Evolutionary conservation across 306 rosid species (phyloP).

Genomic region (Astragalus glycyphyllos): DNA sequence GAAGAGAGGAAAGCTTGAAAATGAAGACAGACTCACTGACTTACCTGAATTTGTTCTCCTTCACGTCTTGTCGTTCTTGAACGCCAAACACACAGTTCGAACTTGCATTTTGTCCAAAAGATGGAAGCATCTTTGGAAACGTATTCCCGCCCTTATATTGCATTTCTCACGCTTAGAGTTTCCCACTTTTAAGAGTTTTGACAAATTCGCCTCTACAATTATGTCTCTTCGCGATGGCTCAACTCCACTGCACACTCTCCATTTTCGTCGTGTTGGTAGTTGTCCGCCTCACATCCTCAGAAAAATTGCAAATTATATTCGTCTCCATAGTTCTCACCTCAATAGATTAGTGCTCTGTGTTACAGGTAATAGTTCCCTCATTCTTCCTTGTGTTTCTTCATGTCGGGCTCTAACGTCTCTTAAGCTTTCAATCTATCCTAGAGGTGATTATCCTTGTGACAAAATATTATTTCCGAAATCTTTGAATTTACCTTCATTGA

Average conservation of each 20-base stretch:
- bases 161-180: not conserved
- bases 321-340: not conserved
- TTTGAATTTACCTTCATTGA: not conserved
- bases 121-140: not conserved
- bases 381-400: not conserved
- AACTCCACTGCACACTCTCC: not conserved
- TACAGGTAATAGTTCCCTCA: not conserved
- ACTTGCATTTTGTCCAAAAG: not conserved
- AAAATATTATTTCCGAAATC: not conserved
- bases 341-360: not conserved
- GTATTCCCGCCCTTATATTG: not conserved
- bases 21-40: not conserved
- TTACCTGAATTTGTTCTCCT: not conserved
- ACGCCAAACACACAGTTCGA: not conserved
- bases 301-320: not conserved
- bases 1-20: not conserved
- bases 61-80: not conserved
- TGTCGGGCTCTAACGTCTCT: not conserved
- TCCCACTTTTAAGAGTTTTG: not conserved
- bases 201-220: not conserved
- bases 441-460: not conserved
- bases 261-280: not conserved
- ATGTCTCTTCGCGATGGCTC: not conserved
- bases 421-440: not conserved
- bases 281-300: not conserved